Evolutionary conservation across 179 eudicot genomes (phyloP), one percentile per base, ranked within the genome.

Genomic region (Beta lomatogona): DNA sequence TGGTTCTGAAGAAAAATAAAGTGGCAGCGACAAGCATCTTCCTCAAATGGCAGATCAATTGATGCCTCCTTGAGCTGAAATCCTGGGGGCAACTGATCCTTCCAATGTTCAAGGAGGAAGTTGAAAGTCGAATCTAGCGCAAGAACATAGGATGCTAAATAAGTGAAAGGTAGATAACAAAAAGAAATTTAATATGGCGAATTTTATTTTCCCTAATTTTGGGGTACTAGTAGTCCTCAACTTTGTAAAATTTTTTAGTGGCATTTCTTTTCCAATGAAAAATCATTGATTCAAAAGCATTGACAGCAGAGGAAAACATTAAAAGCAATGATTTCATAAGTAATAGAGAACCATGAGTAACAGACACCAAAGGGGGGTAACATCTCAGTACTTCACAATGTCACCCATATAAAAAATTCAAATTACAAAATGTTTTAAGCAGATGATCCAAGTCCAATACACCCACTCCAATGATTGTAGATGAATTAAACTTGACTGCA

Each of bases 21-120:
- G 88, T 92, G 98, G 88, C 98, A 94, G 69, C 88, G 87, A 71
- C 97, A 94, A 84, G 97, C 97, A 92, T 96, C 98, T 88, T 88
- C 99, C 89, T 89, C 97, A 83, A 91, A 96, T 64, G 99, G 98
- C 19, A 85, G 89, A 81, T 93, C 99, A 71, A 92, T 79, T 66
- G 88, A 93, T 66, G 96, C 95, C 85, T 88, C 95, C 81, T 89
- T 90, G 66, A 96, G 93, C 85, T 86, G 87, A 84, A 93, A 93
- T 61, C 93, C 97, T 15, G 91, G 86, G 79, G 99, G 99, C 72
- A 94, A 83, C 70, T 91, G 93, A 82, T 91, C 93, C 85, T 90
- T 92, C 99, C 99, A 96, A 76, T 85, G 92, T 68, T 91, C 93
- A 14, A 88, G 79, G 82, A 96, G 89, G 89, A 96, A 96, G 78